phyloP scores from a whole-genome alignment of 148 eudicot species.

The Silene latifolia region DNA sequence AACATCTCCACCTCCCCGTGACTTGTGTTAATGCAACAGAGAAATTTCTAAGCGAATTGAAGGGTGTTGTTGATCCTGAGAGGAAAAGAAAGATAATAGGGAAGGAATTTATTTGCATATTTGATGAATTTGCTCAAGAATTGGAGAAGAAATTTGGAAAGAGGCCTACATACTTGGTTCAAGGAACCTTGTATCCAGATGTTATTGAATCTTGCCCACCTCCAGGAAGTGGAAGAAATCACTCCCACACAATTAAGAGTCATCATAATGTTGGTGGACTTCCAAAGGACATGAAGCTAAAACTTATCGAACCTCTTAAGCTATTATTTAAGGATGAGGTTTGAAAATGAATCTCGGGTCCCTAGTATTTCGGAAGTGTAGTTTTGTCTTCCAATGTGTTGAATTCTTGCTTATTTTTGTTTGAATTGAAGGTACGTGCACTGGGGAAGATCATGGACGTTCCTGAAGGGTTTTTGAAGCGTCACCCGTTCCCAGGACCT shows the following conservation, averaged over 20 bases:
- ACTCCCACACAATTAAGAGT: slow-evolving; percentile 95
- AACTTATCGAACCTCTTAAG: slow-evolving; percentile 94
- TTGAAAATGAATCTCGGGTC: background rate
- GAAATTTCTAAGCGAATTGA: slow-evolving; percentile 70
- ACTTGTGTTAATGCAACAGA: slow-evolving; percentile 83
- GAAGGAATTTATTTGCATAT: slow-evolving; percentile 75
- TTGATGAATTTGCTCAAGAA: slow-evolving; percentile 80
- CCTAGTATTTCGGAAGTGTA: background rate
- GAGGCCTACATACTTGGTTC: slow-evolving; percentile 77
- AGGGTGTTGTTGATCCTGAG: slow-evolving; percentile 90
- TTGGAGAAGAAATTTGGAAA: slow-evolving; percentile 65
- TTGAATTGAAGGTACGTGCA: slow-evolving; percentile 61
- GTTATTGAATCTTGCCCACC: slow-evolving; percentile 98
- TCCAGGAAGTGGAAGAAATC: slow-evolving; percentile 91
- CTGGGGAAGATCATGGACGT: slow-evolving; percentile 81
- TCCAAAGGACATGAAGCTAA: slow-evolving; percentile 95
- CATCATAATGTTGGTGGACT: slow-evolving; percentile 99
- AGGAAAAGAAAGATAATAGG: slow-evolving; percentile 90
- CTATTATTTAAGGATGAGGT: slow-evolving; percentile 97
- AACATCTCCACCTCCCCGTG: slow-evolving; percentile 88
- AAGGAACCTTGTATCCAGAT: slow-evolving; percentile 96
- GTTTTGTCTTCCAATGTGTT: background rate
- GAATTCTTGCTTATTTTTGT: background rate
- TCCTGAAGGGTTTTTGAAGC: slow-evolving; percentile 73
- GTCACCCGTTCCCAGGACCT: slow-evolving; percentile 99